phyloP scores from a whole-genome alignment of 2,329 filamentous ascomycete species.

The Colletotrichum sp. region DNA sequence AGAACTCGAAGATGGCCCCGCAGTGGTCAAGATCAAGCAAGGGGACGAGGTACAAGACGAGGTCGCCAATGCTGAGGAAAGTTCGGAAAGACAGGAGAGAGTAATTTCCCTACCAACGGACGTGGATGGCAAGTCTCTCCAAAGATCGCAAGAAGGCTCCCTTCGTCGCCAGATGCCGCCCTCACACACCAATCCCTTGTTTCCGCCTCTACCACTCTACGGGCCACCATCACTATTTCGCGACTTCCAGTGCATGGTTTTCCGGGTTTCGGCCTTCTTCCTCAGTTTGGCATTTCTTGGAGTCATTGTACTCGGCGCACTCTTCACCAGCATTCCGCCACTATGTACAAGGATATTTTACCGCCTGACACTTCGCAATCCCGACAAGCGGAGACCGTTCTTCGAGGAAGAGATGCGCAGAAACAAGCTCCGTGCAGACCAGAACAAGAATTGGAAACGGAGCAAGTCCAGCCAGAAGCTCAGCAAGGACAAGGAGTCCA shows the following conservation, averaged over 20 bases:
- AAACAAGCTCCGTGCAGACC: slow-evolving; percentile 58
- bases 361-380: slow-evolving; percentile 63
- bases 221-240: slow-evolving; percentile 73
- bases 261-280: slow-evolving; percentile 73
- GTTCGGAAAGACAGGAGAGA: slow-evolving; percentile 27
- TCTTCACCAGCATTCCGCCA: slow-evolving; percentile 69
- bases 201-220: slow-evolving; percentile 84
- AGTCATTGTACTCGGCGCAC: slow-evolving; percentile 75
- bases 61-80: slow-evolving; percentile 36
- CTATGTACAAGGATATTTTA: slow-evolving; percentile 54
- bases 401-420: slow-evolving; percentile 73
- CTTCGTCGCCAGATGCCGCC: slow-evolving; percentile 60
- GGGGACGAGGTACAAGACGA: slow-evolving; percentile 29
- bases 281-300: slow-evolving; percentile 80
- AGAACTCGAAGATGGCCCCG: slow-evolving; percentile 39
- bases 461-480: slow-evolving; percentile 39
- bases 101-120: slow-evolving; percentile 28
- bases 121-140: slow-evolving; percentile 37
- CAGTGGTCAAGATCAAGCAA: slow-evolving; percentile 23
- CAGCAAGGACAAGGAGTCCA: slow-evolving; percentile 47
- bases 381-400: slow-evolving; percentile 69
- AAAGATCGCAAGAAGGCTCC: slow-evolving; percentile 51
- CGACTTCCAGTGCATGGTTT: slow-evolving; percentile 67
- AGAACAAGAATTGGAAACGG: slow-evolving; percentile 67
- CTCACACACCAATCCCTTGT: slow-evolving; percentile 78